These are phyloP conservation scores for Ceratocystiopsis minuta DNA, from an alignment of 2,329 filamentous ascomycete genomes.

Conservation along the genomic window DNA sequence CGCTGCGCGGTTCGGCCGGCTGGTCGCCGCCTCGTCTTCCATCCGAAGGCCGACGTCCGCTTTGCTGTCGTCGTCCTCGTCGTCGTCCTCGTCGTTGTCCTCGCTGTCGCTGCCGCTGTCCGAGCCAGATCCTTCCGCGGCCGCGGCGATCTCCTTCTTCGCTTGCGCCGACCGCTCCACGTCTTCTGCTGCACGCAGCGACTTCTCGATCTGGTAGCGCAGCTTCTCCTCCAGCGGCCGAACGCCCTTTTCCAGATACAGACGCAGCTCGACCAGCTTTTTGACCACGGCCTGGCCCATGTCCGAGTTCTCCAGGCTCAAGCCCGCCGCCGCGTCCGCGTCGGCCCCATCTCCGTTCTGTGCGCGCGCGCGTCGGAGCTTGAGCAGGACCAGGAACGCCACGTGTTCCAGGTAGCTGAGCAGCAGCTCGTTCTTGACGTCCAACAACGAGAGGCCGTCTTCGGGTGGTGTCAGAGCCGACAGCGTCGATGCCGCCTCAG, in stretches of 20 bases:
- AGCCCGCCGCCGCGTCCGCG: conserved; percentile 6
- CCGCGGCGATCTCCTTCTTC: conserved; percentile 17
- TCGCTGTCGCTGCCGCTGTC: conserved; percentile 12
- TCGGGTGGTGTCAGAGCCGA: conserved; percentile 51
- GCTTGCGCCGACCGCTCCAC: conserved; percentile 30
- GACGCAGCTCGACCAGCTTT: conserved; percentile 77
- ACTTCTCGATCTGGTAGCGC: conserved; percentile 92
- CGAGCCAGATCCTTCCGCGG: conserved; percentile 13
- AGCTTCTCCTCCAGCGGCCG: conserved; percentile 76
- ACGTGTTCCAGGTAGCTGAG: conserved; percentile 92
- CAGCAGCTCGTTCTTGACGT: conserved; percentile 93
- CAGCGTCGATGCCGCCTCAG: conserved; percentile 47
- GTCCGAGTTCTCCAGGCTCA: conserved; percentile 18
- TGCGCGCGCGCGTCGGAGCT: conserved; percentile 42
- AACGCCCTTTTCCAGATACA: conserved; percentile 86
- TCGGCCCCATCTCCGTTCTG: too few species aligned
- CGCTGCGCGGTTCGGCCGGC: conserved; percentile 18
- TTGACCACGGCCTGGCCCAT: conserved; percentile 53
- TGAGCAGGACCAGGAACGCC: conserved; percentile 69
- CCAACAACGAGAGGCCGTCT: conserved; percentile 83
- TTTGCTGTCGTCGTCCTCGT: conserved; percentile 10
- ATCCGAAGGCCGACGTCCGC: conserved; percentile 1
- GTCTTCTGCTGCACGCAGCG: conserved; percentile 72
- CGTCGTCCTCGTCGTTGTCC: conserved; percentile 14
- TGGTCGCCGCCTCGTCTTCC: conserved; percentile 1